Evolutionary conservation across 805 yeast species (phyloP).

Genomic region (Komagataella pastoris): DNA sequence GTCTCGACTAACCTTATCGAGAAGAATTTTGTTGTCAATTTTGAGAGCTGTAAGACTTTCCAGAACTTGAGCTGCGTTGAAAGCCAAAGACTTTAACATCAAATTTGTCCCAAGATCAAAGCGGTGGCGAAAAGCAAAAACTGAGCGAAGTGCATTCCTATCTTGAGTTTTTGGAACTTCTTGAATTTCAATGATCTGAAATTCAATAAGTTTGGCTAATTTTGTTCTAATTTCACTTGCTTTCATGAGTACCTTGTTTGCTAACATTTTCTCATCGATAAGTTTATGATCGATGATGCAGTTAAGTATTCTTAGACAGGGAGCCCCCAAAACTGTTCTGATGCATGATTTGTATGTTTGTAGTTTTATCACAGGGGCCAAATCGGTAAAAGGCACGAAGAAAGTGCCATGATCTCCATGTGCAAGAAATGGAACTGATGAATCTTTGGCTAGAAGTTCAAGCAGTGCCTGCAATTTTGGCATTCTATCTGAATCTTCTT

Average conservation of each 20-base stretch:
- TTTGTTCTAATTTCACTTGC: conserved; percentile 67
- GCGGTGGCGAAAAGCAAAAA: conserved; percentile 66
- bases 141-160: conserved; percentile 81
- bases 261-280: conserved; percentile 75
- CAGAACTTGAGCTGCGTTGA: conserved; percentile 38
- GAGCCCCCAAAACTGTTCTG: conserved; percentile 48
- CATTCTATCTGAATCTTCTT: neutral
- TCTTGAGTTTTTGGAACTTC: conserved; percentile 90
- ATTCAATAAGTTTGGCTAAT: conserved; percentile 48
- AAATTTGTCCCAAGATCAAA: conserved; percentile 19
- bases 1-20: conserved; percentile 76
- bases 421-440: conserved; percentile 43
- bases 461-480: conserved; percentile 37
- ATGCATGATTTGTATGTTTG: conserved; percentile 42
- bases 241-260: conserved; percentile 62
- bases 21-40: conserved; percentile 45
- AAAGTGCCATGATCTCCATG: conserved; percentile 43
- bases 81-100: conserved; percentile 28
- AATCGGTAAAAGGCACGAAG: conserved; percentile 46
- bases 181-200: conserved; percentile 74
- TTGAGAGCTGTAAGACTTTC: conserved; percentile 38
- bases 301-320: conserved; percentile 61
- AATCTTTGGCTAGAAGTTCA: conserved; percentile 42
- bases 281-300: conserved; percentile 59
- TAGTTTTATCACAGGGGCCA: conserved; percentile 32